phyloP scores from a whole-genome alignment of 2,329 filamentous ascomycete genomes.

The Cyanodermella asteris region DNA sequence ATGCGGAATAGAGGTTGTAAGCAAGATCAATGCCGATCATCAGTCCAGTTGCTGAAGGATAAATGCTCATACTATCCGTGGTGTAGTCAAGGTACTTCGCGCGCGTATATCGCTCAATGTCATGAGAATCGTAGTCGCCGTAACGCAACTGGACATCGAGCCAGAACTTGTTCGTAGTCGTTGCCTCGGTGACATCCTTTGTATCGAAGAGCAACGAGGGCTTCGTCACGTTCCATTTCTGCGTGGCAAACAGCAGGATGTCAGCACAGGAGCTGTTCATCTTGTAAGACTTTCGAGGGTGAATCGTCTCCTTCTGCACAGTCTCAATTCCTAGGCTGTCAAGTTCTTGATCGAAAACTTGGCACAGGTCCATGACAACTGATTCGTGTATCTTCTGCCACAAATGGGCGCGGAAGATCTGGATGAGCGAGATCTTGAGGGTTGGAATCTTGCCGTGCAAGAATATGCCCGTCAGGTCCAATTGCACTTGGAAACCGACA shows the following conservation, averaged over 20 bases:
- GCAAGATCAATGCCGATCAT: constrained; percentile 97
- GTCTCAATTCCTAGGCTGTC: constrained; percentile 92
- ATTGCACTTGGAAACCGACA: constrained; percentile 96
- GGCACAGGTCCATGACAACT: constrained; percentile 95
- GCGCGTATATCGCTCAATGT: constrained; percentile 91
- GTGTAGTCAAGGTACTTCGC: constrained; percentile 99
- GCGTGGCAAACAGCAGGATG: constrained; percentile 85
- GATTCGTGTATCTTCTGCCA: constrained; percentile 99
- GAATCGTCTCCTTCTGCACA: constrained; percentile 96
- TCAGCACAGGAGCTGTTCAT: constrained; percentile 99
- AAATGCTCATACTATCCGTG: constrained; percentile 95
- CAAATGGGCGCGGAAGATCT: constrained; percentile 97
- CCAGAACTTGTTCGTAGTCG: constrained; percentile 98
- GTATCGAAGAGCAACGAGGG: constrained; percentile 89
- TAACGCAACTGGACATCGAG: constrained; percentile 91
- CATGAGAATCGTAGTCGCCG: constrained; percentile 95
- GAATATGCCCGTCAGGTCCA: constrained; percentile 96
- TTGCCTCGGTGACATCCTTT: constrained; percentile 83
- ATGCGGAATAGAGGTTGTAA: constrained; percentile 95
- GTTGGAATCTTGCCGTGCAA: constrained; percentile 97
- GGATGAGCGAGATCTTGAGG: constrained; percentile 89
- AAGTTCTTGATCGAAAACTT: constrained; percentile 93
- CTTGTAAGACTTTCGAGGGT: constrained; percentile 98
- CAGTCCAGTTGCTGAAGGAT: constrained; percentile 83
- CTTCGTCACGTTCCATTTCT: constrained; percentile 95